A percentile compares a stretch with the other conserved stretches of the same genome.
phyloP scores from a whole-genome alignment of 805 yeast species.

The Ogataea henricii region DNA sequence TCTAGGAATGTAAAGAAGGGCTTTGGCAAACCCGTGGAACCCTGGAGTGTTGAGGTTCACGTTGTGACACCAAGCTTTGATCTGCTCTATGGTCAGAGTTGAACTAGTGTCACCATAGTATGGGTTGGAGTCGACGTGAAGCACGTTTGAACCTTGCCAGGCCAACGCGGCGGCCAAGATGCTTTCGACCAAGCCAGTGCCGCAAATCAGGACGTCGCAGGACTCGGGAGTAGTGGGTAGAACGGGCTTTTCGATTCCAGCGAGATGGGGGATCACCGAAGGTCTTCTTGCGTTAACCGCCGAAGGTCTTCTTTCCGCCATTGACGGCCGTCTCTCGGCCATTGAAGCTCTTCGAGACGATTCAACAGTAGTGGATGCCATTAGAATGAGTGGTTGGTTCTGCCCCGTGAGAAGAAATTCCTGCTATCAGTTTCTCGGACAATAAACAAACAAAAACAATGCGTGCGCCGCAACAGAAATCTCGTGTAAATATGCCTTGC shows the following conservation, averaged over 20 bases:
- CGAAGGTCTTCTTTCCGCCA: slow-evolving; percentile 41
- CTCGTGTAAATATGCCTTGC: neutral
- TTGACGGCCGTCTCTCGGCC: slow-evolving; percentile 68
- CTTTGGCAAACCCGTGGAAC: slow-evolving; percentile 49
- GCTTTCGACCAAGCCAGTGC: slow-evolving; percentile 89
- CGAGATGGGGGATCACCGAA: slow-evolving; percentile 63
- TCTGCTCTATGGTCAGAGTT: slow-evolving; percentile 82
- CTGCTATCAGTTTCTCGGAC: too few species aligned
- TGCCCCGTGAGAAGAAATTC: too few species aligned
- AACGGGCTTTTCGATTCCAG: slow-evolving; percentile 75
- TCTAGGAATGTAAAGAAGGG: slow-evolving; percentile 77
- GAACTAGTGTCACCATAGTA: slow-evolving; percentile 91
- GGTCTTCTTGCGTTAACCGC: slow-evolving; percentile 34
- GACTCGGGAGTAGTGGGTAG: slow-evolving; percentile 63
- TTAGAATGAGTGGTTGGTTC: slow-evolving; percentile 1
- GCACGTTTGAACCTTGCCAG: slow-evolving; percentile 96
- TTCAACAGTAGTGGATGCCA: slow-evolving; percentile 25
- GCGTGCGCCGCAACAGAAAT: slow-evolving; percentile 4
- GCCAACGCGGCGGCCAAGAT: slow-evolving; percentile 91
- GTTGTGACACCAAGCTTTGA: slow-evolving; percentile 76
- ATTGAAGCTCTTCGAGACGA: slow-evolving; percentile 54
- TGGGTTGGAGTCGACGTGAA: slow-evolving; percentile 82
- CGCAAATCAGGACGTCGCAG: slow-evolving; percentile 87
- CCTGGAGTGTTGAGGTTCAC: slow-evolving; percentile 52
- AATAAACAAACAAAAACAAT: slow-evolving; percentile 2